Evolutionary conservation across 768 basidiomycete species (phyloP).

Genomic region (Trametes gibbosa): DNA sequence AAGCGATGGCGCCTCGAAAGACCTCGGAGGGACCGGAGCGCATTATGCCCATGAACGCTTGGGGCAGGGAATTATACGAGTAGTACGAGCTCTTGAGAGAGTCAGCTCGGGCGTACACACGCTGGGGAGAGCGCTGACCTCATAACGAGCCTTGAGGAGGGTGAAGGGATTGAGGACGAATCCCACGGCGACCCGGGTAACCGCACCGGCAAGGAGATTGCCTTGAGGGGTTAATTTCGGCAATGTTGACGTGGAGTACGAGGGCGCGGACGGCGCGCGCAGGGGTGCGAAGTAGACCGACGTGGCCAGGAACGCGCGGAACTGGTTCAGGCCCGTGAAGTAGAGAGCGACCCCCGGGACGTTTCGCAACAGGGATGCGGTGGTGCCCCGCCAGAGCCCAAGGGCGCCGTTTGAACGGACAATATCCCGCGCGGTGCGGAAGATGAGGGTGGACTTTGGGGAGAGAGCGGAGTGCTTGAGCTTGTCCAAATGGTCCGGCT

Average conservation of each 20-base stretch:
- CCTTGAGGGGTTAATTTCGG: constrained; percentile 73
- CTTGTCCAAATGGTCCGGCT: constrained; percentile 48
- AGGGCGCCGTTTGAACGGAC: constrained; percentile 57
- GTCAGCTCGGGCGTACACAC: not conserved
- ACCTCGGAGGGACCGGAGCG: constrained; percentile 79
- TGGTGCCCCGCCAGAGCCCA: constrained; percentile 89
- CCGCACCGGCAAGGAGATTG: constrained; percentile 84
- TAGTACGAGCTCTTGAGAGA: constrained; percentile 71
- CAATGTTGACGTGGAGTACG: constrained; percentile 38
- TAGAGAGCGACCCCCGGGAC: constrained; percentile 93
- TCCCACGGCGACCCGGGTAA: constrained; percentile 76
- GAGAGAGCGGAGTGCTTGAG: constrained; percentile 7
- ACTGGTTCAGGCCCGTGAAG: constrained; percentile 80
- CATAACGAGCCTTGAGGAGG: constrained; percentile 88
- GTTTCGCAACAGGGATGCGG: constrained; percentile 77
- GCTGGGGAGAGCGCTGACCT: constrained; percentile 45
- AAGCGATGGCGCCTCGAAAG: constrained; percentile 82
- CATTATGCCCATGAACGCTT: constrained; percentile 56
- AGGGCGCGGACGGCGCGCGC: constrained; percentile 9
- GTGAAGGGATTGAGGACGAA: constrained; percentile 88
- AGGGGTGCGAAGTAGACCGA: constrained; percentile 62
- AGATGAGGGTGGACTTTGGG: constrained; percentile 33
- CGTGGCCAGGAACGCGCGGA: constrained; percentile 73
- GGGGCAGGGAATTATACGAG: constrained; percentile 58
- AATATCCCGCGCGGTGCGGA: constrained; percentile 55